Evolutionary conservation across 2,329 filamentous ascomycete species (phyloP).

Genomic region (Xylariomycetidae sp.): DNA sequence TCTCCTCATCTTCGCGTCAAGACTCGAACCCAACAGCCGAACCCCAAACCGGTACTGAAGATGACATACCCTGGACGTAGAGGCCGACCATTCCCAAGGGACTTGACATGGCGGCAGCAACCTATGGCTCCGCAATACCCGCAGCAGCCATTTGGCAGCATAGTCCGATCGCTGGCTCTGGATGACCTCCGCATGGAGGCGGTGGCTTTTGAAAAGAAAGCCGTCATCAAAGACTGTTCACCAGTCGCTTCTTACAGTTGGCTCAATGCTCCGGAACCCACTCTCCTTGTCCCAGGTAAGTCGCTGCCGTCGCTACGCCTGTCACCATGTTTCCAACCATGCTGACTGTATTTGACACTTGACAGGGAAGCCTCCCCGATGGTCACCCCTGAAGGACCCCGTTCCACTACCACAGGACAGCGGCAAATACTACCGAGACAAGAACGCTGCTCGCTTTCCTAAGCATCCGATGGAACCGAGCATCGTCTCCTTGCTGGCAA

Average conservation of each 20-base stretch:
- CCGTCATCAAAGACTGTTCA: neutral
- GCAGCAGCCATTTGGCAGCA: neutral
- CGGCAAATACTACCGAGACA: slow-evolving; percentile 48
- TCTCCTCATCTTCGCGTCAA: no score
- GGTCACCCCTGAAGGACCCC: neutral
- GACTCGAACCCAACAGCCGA: no score
- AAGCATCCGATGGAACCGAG: slow-evolving; percentile 47
- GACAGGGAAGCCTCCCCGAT: neutral
- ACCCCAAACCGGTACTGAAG: no score
- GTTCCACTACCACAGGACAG: slow-evolving; percentile 33
- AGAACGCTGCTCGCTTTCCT: slow-evolving; percentile 47
- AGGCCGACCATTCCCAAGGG: no score
- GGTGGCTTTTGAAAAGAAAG: no score
- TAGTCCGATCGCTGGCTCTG: neutral
- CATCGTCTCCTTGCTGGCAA: slow-evolving; percentile 27
- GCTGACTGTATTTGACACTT: neutral
- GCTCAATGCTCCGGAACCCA: neutral
- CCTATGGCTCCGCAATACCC: no score
- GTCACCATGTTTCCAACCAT: neutral
- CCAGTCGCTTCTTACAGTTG: neutral
- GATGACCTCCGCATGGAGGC: no score
- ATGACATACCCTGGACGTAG: no score
- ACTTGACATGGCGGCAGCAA: no score
- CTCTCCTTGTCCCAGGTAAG: neutral
- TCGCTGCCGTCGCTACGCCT: neutral